Conservation (phyloP, 2,329 filamentous ascomycete species). For the Monosporascus ibericus region DNA sequence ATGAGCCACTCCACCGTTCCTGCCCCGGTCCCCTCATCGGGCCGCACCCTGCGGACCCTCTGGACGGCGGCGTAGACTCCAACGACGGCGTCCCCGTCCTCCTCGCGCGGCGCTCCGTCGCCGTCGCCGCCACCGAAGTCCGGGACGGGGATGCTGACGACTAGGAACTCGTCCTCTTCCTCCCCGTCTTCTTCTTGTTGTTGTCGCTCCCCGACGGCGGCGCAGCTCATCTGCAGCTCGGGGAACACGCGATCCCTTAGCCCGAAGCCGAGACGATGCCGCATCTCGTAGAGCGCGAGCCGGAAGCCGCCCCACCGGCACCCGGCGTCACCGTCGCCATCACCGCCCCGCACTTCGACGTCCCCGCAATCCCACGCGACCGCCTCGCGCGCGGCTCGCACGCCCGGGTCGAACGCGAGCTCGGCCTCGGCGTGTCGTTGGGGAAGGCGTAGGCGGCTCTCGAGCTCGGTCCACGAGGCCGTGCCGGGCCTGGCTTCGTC, state of each 20-base stretch:
- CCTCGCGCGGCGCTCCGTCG: conserved; percentile 14
- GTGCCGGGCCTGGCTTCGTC: conserved; percentile 45
- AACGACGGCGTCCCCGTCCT: conserved; percentile 39
- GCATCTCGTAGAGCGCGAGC: conserved; percentile 56
- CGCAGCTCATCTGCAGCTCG: conserved; percentile 55
- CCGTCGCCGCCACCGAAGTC: conserved; percentile 30
- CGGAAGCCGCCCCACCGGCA: conserved; percentile 41
- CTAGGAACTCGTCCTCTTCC: conserved; percentile 40
- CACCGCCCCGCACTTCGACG: conserved; percentile 20
- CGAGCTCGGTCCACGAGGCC: conserved; percentile 60
- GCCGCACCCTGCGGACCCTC: conserved; percentile 42
- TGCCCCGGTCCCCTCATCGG: conserved; percentile 12
- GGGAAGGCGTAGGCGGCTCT: conserved; percentile 46
- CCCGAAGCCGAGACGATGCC: conserved; percentile 54
- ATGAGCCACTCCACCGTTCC: conserved; percentile 65
- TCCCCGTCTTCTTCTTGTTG: conserved; percentile 13
- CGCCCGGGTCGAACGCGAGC: conserved; percentile 50
- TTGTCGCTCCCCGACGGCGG: conserved; percentile 24
- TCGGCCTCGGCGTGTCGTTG: conserved; percentile 49
- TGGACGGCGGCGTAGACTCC: conserved; percentile 64
- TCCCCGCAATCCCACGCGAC: conserved; percentile 41
- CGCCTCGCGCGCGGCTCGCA: conserved; percentile 41
- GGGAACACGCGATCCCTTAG: conserved; percentile 61
- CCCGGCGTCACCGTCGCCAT: conserved; percentile 26
- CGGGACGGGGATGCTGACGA: conserved; percentile 50